A percentile compares a stretch with the other conserved stretches of the same genome.
These are phyloP conservation scores for Alternaria brassicae DNA, from an alignment of 2,329 filamentous ascomycete species.

Conservation along the genomic window DNA sequence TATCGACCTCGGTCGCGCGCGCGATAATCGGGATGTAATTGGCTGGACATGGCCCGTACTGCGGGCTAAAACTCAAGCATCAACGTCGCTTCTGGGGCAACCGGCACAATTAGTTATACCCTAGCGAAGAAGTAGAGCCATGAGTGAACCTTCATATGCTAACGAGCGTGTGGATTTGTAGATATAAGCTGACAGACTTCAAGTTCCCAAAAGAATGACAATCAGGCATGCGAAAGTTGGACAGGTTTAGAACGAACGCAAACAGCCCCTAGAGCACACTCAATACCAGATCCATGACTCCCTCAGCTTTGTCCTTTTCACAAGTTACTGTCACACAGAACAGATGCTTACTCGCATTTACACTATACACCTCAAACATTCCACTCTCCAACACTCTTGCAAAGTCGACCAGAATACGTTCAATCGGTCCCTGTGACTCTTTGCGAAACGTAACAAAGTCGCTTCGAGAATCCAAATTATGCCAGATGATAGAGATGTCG, in stretches of 20 bases:
- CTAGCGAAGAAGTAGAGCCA: too few species aligned
- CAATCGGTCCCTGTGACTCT: constrained; percentile 9
- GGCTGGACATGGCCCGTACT: too few species aligned
- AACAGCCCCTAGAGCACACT: constrained; percentile 1
- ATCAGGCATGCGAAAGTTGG: background rate
- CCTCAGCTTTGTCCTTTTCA: constrained; percentile 4
- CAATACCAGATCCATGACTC: background rate
- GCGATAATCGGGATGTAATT: too few species aligned
- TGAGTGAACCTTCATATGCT: too few species aligned
- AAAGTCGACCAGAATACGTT: constrained; percentile 11
- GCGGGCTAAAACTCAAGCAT: too few species aligned
- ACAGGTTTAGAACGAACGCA: background rate
- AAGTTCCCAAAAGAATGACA: background rate
- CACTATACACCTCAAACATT: constrained; percentile 8
- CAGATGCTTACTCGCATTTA: constrained; percentile 15
- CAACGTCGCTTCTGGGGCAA: too few species aligned
- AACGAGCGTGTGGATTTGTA: background rate
- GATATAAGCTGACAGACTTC: background rate
- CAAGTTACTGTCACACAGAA: constrained; percentile 8
- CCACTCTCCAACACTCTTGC: constrained; percentile 7
- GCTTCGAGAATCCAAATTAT: constrained; percentile 7
- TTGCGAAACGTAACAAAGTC: constrained; percentile 6
- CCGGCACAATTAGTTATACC: too few species aligned
- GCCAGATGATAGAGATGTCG: constrained; percentile 8
- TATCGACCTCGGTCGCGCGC: too few species aligned